Evolutionary conservation across 441 rosid genomes (phyloP), one percentile per base, ranked within the genome.

Genomic region (Viola pubescens): DNA sequence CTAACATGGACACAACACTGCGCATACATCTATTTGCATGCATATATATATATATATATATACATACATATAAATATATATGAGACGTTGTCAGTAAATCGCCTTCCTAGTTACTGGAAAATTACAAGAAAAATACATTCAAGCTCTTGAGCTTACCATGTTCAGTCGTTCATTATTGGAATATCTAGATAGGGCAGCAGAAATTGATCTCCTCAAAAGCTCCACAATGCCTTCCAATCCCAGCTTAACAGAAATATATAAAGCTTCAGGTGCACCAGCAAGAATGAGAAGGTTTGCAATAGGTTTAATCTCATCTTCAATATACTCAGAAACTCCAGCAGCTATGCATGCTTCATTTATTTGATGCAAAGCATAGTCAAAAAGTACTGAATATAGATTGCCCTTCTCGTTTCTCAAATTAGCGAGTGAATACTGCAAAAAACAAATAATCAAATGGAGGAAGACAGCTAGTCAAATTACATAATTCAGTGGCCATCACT

Each of bases 161-260:
- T 82, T 89, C 47, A 91, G 77, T 46, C 96, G 89, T 67, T 87
- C 95, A 10, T 81, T 87, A 67, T 87, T 95, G 67, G 91, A 83
- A 72, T 87, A 83, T 73, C 91, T 83, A 68, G 89, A 80, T 72
- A 94, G 76, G 69, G 89, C 80, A 66, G 82, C 75, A 57, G 91
- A 79, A 73, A 94, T 73, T 69, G 98, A 85, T 82, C 92, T 89
- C 77, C 98, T 86, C 73, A 91, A 70, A 73, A 94, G 87, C 77
- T 87, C 98, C 47, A 89, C 98, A 59, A 87, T 88, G 69, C 99
- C 99, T 77, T 91, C 96, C 56, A 89, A 79, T 53, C 99, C 99
- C 62, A 88, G 91, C 82, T 83, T 94, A 73, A 94, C 85, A 79
- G 99, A 83, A 69, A 91, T 87, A 75, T 81, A 87, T 80, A 85